Conservation (phyloP, 129 eudicot species). For the Scalesia atractyloides region DNA sequence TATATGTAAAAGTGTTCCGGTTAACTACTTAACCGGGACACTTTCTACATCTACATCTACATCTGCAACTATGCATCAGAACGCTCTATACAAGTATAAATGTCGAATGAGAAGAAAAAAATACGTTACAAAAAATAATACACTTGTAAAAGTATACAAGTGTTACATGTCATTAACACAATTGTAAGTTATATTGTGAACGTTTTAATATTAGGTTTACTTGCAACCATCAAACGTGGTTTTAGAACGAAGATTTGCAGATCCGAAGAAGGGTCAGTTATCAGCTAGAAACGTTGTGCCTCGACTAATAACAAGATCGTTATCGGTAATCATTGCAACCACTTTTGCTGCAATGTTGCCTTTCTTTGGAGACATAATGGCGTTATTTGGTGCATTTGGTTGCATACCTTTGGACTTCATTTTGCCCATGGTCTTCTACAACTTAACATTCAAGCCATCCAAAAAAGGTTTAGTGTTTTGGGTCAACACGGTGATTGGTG, state of each 20-base stretch:
- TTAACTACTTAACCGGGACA: no score
- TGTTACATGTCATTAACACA: background rate
- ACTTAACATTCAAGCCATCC: slow-evolving; percentile 65
- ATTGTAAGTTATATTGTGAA: background rate
- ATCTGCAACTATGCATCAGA: no score
- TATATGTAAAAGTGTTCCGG: no score
- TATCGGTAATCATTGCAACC: slow-evolving; percentile 58
- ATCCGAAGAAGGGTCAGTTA: slow-evolving; percentile 53
- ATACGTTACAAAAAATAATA: no score
- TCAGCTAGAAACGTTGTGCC: slow-evolving; percentile 63
- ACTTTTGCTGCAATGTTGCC: slow-evolving; percentile 78
- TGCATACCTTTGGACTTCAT: slow-evolving; percentile 83
- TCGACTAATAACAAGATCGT: slow-evolving; percentile 56
- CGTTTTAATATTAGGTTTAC: slow-evolving; percentile 46
- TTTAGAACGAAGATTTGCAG: slow-evolving; percentile 59
- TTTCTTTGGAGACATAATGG: slow-evolving; percentile 86
- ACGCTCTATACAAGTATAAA: no score
- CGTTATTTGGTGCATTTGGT: slow-evolving; percentile 70
- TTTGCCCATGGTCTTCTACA: slow-evolving; percentile 74
- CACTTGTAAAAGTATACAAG: background rate
- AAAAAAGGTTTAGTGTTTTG: slow-evolving; percentile 48
- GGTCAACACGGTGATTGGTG: slow-evolving; percentile 54
- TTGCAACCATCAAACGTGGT: slow-evolving; percentile 73
- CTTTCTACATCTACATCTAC: no score
- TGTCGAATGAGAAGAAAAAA: no score